phyloP scores from a whole-genome alignment of 2,329 filamentous ascomycete genomes.

The Scytalidium lignicola region DNA sequence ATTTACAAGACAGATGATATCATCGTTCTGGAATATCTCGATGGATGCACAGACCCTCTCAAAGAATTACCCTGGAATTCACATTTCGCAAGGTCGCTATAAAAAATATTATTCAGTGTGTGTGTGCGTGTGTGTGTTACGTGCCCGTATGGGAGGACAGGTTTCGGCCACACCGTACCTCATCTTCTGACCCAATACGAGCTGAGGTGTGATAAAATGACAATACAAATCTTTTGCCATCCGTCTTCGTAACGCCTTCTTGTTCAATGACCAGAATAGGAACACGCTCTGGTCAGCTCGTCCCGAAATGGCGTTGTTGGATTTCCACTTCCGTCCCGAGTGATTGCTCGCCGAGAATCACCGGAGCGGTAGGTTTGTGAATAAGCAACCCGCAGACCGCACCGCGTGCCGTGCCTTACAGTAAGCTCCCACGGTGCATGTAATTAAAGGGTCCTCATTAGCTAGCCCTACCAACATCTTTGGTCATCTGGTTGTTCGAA shows the following conservation, averaged over 20 bases:
- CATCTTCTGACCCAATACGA: neutral
- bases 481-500: neutral
- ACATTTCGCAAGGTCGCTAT: neutral
- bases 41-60: neutral
- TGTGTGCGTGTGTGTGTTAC: neutral
- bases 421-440: neutral
- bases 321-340: neutral
- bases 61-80: neutral
- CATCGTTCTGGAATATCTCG: neutral
- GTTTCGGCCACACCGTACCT: neutral
- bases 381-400: neutral
- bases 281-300: neutral
- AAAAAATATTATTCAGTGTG: neutral
- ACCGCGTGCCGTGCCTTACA: neutral
- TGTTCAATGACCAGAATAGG: neutral
- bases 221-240: too few relatives aligned
- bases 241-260: neutral
- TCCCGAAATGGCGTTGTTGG: neutral
- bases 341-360: neutral
- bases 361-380: neutral
- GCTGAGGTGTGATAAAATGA: too few relatives aligned
- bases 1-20: neutral
- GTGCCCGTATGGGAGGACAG: neutral
- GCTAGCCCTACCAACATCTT: neutral
- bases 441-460: neutral